phyloP scores from a whole-genome alignment of 768 basidiomycete species.

The Lactarius vividus region DNA sequence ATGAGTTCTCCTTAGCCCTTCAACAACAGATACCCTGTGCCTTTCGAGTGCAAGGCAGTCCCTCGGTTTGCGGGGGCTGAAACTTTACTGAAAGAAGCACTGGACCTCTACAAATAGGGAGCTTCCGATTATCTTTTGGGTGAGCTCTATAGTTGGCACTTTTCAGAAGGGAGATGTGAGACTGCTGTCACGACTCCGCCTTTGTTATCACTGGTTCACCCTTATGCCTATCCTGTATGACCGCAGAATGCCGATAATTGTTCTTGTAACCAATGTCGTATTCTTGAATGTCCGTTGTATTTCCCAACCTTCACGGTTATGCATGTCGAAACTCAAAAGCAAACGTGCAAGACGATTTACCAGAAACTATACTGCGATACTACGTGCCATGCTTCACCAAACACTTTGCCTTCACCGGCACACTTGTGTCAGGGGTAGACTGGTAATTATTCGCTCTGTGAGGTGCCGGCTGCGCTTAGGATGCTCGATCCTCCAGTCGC shows the following conservation, averaged over 20 bases:
- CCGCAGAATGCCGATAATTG: not conserved
- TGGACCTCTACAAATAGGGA: not conserved
- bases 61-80: conserved; percentile 9
- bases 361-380: too few relatives aligned
- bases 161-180: not conserved
- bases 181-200: not conserved
- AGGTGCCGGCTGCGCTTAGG: too few relatives aligned
- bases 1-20: not conserved
- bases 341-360: too few relatives aligned
- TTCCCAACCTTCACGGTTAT: too few relatives aligned
- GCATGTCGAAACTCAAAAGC: too few relatives aligned
- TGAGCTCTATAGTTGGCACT: not conserved
- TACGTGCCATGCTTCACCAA: too few relatives aligned
- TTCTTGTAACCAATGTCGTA: not conserved
- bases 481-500: too few relatives aligned
- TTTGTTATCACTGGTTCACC: not conserved
- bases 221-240: not conserved
- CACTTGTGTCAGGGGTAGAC: too few relatives aligned
- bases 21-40: not conserved
- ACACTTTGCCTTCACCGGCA: too few relatives aligned
- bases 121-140: not conserved
- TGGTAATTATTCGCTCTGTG: too few relatives aligned
- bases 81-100: not conserved
- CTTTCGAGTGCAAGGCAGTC: not conserved
- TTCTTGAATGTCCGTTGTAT: not conserved